A percentile compares a stretch with the other conserved stretches of the same genome.
Evolutionary conservation across 495 filamentous ascomycete species (phyloP).

Genomic region (Penicillium simplicissimum): DNA sequence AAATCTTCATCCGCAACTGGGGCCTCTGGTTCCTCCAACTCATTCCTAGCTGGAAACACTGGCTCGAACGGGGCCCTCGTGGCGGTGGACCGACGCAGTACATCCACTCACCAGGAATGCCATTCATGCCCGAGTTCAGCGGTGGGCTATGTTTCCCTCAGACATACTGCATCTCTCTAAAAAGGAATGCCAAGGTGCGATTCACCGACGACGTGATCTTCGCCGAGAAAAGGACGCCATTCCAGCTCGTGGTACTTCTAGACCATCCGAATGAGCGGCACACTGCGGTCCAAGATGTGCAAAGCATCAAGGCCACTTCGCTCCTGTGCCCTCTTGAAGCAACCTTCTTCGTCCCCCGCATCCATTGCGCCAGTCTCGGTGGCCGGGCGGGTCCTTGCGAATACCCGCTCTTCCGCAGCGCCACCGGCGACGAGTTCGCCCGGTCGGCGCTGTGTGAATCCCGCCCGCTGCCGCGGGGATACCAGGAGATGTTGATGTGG

Average conservation of each 20-base stretch:
- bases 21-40: constrained; percentile 36
- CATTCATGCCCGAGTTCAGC: constrained; percentile 24
- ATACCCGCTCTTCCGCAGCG: constrained; percentile 17
- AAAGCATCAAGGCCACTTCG: not conserved
- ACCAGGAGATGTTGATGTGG: constrained; percentile 21
- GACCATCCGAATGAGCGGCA: not conserved
- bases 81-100: constrained; percentile 31
- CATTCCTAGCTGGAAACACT: constrained; percentile 29
- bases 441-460: constrained; percentile 23
- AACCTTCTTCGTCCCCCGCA: constrained; percentile 14
- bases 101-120: constrained; percentile 26
- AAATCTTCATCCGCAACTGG: constrained; percentile 38
- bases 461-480: constrained; percentile 24
- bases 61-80: constrained; percentile 30
- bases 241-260: constrained; percentile 12
- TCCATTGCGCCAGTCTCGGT: constrained; percentile 10
- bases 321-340: constrained; percentile 4
- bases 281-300: constrained; percentile 4
- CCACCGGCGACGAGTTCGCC: constrained; percentile 26
- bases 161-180: constrained; percentile 11
- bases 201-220: constrained; percentile 23
- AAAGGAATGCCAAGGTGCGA: not conserved
- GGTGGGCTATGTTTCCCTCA: constrained; percentile 17
- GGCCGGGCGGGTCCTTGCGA: not conserved
- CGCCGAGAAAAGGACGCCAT: not conserved